A percentile compares a stretch with the other conserved stretches of the same genome.
These are phyloP conservation scores for Myxozyma monticola DNA, from an alignment of 805 yeast genomes.

Conservation along the genomic window DNA sequence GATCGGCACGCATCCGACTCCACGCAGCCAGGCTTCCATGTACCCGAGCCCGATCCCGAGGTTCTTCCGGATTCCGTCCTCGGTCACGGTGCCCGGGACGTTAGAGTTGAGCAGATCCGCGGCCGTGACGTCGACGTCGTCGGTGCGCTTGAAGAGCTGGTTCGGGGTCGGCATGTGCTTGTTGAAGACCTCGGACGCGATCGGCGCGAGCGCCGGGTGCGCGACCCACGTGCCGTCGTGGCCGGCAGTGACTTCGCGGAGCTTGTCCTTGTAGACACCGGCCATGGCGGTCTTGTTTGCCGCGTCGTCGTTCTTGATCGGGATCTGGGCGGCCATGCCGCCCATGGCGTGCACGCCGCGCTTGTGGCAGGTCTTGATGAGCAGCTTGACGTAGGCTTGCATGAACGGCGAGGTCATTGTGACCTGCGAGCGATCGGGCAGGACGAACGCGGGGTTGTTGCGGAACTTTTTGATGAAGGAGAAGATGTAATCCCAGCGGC, in stretches of 20 bases:
- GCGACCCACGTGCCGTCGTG: constrained; percentile 81
- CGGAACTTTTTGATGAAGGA: constrained; percentile 66
- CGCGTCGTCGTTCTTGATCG: constrained; percentile 62
- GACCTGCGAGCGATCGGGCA: constrained; percentile 70
- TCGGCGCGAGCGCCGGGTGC: constrained; percentile 67
- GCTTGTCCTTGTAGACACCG: constrained; percentile 65
- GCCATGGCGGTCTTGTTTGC: constrained; percentile 66
- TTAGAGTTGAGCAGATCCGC: constrained; percentile 65
- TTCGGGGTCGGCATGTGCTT: constrained; percentile 75
- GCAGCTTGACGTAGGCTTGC: constrained; percentile 63
- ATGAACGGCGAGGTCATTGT: constrained; percentile 59
- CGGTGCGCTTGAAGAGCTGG: constrained; percentile 58
- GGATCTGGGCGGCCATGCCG: constrained; percentile 79
- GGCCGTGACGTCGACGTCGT: constrained; percentile 53
- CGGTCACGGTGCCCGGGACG: constrained; percentile 60
- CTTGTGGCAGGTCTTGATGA: constrained; percentile 67
- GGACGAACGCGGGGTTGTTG: constrained; percentile 58
- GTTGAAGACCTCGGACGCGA: constrained; percentile 67
- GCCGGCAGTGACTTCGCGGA: constrained; percentile 65
- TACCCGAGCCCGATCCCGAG: constrained; percentile 64
- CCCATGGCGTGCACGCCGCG: constrained; percentile 78
- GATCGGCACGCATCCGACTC: constrained; percentile 72
- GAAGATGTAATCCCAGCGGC: constrained; percentile 77
- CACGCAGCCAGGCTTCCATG: constrained; percentile 74
- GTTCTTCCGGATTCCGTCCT: constrained; percentile 64